Evolutionary conservation across 1,284 basidiomycete species (phyloP).

Genomic region (Sporisorium iseilematis-ciliati): DNA sequence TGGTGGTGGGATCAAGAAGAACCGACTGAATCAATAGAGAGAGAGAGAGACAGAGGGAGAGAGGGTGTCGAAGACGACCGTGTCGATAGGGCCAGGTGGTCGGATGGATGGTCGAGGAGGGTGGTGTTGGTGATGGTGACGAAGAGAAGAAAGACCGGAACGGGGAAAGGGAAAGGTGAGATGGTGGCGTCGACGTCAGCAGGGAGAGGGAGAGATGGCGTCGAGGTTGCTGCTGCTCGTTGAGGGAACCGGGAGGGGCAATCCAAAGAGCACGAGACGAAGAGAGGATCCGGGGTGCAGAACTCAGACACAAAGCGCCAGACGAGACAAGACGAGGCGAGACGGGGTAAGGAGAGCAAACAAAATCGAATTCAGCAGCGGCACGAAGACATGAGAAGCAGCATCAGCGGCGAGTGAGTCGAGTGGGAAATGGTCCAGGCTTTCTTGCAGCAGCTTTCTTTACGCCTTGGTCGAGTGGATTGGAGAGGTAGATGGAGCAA

Average conservation of each 20-base stretch:
- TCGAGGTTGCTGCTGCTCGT: background rate
- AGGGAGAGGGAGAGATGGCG: background rate
- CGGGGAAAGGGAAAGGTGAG: constrained; percentile 2
- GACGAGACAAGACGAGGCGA: background rate
- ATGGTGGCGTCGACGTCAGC: constrained; percentile 1
- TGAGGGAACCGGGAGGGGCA: background rate
- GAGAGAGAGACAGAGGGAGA: constrained; percentile 3
- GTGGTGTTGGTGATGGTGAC: constrained; percentile 7
- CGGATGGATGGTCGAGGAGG: constrained; percentile 9
- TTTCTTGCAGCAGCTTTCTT: too few species aligned
- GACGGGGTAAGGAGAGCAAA: background rate
- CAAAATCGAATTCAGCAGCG: background rate
- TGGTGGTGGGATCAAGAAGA: background rate
- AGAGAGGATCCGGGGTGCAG: constrained; percentile 8
- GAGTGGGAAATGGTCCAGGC: too few species aligned
- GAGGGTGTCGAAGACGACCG: constrained; percentile 6
- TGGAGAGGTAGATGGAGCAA: background rate
- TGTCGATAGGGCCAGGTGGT: constrained; percentile 17
- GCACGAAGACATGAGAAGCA: background rate
- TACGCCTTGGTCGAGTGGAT: too few species aligned
- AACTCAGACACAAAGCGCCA: background rate
- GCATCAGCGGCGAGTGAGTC: background rate
- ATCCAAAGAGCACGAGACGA: background rate
- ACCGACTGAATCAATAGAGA: constrained; percentile 4
- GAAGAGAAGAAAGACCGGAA: background rate